These are phyloP conservation scores for Penicillium sp. DNA, from an alignment of 2,329 filamentous ascomycete species.

Conservation along the genomic window DNA sequence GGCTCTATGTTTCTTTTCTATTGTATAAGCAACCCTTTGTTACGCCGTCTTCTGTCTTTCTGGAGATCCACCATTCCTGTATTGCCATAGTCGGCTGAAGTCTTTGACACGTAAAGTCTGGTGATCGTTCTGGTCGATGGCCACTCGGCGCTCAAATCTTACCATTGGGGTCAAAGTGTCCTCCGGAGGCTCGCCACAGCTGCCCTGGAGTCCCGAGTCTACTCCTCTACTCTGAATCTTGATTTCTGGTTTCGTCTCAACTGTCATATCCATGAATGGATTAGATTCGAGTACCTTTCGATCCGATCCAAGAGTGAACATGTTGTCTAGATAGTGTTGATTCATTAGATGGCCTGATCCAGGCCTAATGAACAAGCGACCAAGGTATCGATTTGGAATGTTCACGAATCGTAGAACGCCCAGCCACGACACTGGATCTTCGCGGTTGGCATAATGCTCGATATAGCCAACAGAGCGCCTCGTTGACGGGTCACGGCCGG, in stretches of 20 bases:
- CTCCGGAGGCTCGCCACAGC: conserved; percentile 16
- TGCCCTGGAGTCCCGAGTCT: neutral
- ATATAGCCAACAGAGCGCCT: conserved; percentile 65
- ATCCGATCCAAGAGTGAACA: conserved; percentile 47
- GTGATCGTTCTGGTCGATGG: neutral
- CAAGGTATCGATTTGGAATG: conserved; percentile 56
- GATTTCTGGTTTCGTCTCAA: conserved; percentile 25
- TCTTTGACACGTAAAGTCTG: conserved; percentile 39
- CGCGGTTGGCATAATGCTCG: conserved; percentile 78
- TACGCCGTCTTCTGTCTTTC: neutral
- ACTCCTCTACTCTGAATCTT: neutral
- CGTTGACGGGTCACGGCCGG: neutral
- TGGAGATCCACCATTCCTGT: conserved; percentile 45
- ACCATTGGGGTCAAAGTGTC: conserved; percentile 22
- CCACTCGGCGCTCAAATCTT: neutral
- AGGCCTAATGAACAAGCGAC: conserved; percentile 55
- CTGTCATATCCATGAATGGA: conserved; percentile 44
- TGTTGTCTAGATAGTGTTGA: conserved; percentile 52
- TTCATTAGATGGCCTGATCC: conserved; percentile 52
- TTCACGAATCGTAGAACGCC: conserved; percentile 72
- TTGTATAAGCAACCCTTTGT: neutral
- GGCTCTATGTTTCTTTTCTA: neutral
- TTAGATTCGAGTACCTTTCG: conserved; percentile 38
- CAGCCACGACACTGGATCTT: conserved; percentile 76
- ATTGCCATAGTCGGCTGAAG: conserved; percentile 49